Percentiles rank a stretch among this genome's conserved stretches.
Conservation (phyloP, 148 eudicot genomes). For the Cornus florida region DNA sequence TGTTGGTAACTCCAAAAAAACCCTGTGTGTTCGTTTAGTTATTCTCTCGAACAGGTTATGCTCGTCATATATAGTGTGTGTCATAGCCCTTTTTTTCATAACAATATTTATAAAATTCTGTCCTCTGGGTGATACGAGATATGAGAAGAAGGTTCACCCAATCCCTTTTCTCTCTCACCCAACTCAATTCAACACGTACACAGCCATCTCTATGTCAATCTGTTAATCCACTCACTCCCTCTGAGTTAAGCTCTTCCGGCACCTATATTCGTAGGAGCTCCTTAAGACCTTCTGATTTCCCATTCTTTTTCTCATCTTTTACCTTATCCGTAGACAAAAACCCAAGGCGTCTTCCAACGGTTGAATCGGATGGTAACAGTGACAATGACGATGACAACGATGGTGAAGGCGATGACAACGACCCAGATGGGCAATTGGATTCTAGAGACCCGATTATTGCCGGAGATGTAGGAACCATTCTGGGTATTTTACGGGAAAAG, state of each 20-base stretch:
- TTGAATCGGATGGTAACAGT: neutral
- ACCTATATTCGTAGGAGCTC: conserved; percentile 13
- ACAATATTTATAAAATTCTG: neutral
- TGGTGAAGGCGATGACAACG: conserved; percentile 24
- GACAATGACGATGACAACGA: conserved; percentile 15
- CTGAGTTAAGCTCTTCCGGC: conserved; percentile 1
- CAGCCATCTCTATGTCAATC: conserved; percentile 19
- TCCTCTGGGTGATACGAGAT: conserved; percentile 19
- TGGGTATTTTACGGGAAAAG: conserved; percentile 33
- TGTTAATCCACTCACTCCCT: conserved; percentile 8
- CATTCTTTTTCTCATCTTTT: conserved; percentile 22
- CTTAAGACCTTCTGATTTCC: conserved; percentile 14
- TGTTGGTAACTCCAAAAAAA: no score
- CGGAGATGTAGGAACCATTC: conserved; percentile 38
- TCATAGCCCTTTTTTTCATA: no score
- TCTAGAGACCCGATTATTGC: conserved; percentile 24
- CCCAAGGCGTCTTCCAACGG: neutral
- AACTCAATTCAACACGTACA: conserved; percentile 17
- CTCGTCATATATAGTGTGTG: no score
- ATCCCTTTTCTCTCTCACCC: conserved; percentile 22
- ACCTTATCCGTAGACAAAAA: neutral
- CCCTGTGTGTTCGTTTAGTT: no score
- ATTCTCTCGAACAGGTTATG: no score
- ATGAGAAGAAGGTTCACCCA: conserved; percentile 39
- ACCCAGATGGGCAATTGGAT: conserved; percentile 17